A percentile compares a stretch with the other conserved stretches of the same genome.
Conservation (phyloP, 148 eudicot species). For the Beta vulgaris region DNA sequence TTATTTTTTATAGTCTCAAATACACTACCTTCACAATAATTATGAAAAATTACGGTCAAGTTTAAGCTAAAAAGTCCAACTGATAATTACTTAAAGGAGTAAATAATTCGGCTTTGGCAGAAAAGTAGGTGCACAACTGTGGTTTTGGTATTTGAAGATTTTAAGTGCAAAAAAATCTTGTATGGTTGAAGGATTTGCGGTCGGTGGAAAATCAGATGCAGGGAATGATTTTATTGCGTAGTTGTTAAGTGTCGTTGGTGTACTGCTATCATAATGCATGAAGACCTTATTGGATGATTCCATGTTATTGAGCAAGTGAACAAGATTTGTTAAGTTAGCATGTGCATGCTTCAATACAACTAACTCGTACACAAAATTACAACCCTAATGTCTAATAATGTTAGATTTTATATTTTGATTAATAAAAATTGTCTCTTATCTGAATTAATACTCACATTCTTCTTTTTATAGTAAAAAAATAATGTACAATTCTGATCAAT, state of each 20-base stretch:
- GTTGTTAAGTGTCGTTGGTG: constrained; percentile 23
- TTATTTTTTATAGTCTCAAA: too few species aligned
- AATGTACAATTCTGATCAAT: too few species aligned
- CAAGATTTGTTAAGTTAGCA: constrained; percentile 6
- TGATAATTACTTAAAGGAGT: too few species aligned
- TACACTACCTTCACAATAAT: too few species aligned
- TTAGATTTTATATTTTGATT: not conserved
- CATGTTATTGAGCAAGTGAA: constrained; percentile 2
- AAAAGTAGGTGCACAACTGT: constrained; percentile 27
- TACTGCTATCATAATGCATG: not conserved
- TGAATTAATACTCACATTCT: too few species aligned
- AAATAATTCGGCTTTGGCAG: not conserved
- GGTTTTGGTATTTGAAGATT: constrained; percentile 22
- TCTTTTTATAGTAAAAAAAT: too few species aligned
- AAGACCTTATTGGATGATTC: not conserved
- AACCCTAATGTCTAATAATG: not conserved
- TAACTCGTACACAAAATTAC: not conserved
- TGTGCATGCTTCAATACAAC: constrained; percentile 7
- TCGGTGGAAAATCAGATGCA: constrained; percentile 18
- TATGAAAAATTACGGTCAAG: too few species aligned
- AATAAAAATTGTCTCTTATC: not conserved
- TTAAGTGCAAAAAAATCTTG: not conserved
- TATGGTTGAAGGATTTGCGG: constrained; percentile 1
- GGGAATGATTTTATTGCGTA: constrained; percentile 11
- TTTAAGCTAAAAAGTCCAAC: too few species aligned